Conservation (phyloP, 2,329 filamentous ascomycete species). For the Nakataea oryzae region DNA sequence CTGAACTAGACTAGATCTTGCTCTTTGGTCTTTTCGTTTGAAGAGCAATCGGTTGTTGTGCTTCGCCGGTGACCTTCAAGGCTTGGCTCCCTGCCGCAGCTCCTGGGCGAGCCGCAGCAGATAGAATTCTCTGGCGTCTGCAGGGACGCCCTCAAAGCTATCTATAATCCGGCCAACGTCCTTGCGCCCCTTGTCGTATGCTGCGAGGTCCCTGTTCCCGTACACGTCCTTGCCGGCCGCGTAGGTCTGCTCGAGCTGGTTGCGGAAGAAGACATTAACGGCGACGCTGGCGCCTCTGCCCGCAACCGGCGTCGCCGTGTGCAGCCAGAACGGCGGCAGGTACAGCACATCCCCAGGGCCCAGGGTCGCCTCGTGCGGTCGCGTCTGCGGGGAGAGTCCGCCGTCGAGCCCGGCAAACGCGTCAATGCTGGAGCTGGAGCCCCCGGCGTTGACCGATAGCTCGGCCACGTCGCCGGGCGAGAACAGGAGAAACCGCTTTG, state of each 20-base stretch:
- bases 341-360: constrained; percentile 67
- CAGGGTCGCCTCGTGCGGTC: constrained; percentile 57
- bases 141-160: constrained; percentile 54
- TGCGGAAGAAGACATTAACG: constrained; percentile 84
- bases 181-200: constrained; percentile 70
- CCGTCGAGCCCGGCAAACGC: constrained; percentile 54
- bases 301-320: constrained; percentile 55
- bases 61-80: no score
- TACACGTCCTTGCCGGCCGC: constrained; percentile 74
- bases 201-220: constrained; percentile 74
- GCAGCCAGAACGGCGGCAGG: constrained; percentile 75
- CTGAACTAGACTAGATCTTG: no score
- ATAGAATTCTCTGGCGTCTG: constrained; percentile 64
- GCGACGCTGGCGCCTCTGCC: constrained; percentile 50
- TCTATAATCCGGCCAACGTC: constrained; percentile 59
- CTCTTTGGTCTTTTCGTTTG: no score
- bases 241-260: constrained; percentile 53
- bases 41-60: no score
- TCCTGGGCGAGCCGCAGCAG: constrained; percentile 61
- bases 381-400: constrained; percentile 33
- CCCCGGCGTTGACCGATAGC: constrained; percentile 62
- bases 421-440: constrained; percentile 70
- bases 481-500: constrained; percentile 66
- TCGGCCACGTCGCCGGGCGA: constrained; percentile 64
- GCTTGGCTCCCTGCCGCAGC: constrained; percentile 26